phyloP scores from a whole-genome alignment of 257 asterid species.

The Salvia rosmarinus region DNA sequence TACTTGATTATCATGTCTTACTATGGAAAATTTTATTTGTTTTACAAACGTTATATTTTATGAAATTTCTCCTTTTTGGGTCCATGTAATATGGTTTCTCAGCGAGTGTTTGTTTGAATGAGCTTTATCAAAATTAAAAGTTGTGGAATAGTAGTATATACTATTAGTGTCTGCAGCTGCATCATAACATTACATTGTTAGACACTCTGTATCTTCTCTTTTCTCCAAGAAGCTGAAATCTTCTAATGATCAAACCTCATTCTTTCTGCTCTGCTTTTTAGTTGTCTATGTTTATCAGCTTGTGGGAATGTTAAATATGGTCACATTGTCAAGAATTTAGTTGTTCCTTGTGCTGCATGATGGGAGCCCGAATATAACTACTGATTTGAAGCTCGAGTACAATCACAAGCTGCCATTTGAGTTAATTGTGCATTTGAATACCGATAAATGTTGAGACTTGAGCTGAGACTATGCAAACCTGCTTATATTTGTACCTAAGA shows the following conservation, averaged over 20 bases:
- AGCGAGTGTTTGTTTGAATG: neutral
- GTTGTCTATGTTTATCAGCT: neutral
- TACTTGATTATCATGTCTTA: neutral
- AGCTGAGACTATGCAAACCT: neutral
- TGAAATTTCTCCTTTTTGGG: neutral
- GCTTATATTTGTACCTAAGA: neutral
- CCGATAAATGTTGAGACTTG: slow-evolving; percentile 18
- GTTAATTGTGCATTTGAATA: neutral
- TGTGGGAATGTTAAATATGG: neutral
- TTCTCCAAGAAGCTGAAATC: neutral
- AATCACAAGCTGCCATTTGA: neutral
- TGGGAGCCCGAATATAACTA: neutral
- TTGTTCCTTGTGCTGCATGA: neutral
- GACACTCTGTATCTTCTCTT: neutral
- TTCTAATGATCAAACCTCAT: neutral
- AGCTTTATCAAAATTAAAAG: neutral
- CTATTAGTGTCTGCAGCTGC: slow-evolving; percentile 1
- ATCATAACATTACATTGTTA: neutral
- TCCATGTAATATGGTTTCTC: neutral
- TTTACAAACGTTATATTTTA: neutral
- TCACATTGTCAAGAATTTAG: neutral
- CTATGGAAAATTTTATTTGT: slow-evolving; percentile 5
- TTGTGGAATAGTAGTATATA: slow-evolving; percentile 1
- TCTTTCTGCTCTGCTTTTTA: neutral
- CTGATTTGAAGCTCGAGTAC: neutral